Conservation (phyloP, 2,329 filamentous ascomycete genomes). For the Dactylonectria macrodidyma region DNA sequence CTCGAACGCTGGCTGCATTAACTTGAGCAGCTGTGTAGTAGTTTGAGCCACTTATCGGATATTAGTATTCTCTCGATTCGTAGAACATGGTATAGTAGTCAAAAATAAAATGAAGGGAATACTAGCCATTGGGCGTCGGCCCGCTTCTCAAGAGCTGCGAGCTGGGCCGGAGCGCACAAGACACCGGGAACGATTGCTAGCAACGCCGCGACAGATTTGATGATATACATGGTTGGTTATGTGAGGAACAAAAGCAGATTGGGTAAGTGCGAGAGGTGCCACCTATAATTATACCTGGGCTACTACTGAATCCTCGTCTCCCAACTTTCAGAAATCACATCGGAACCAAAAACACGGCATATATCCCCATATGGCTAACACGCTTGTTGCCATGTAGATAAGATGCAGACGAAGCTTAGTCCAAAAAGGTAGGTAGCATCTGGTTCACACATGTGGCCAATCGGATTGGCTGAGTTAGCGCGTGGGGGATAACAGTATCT, state of each 20-base stretch:
- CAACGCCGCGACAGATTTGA: not conserved
- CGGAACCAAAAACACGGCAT: not conserved
- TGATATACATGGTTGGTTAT: not conserved
- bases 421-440: not conserved
- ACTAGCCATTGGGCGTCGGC: constrained; percentile 1
- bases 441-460: not conserved
- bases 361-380: not conserved
- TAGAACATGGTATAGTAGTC: not conserved
- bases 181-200: not conserved
- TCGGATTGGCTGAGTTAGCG: not conserved
- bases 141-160: not conserved
- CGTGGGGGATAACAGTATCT: not conserved
- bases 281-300: not conserved
- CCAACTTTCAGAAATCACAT: not conserved
- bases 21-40: not conserved
- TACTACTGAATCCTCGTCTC: not conserved
- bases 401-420: not conserved
- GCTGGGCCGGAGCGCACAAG: not conserved
- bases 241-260: not conserved
- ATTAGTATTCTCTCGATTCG: not conserved
- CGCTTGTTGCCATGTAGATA: not conserved
- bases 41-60: not conserved
- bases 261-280: not conserved
- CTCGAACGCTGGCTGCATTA: constrained; percentile 4
- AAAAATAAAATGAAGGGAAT: not conserved